phyloP scores from a whole-genome alignment of 2,329 filamentous ascomycete species.

The Cryoendolithus antarcticus region DNA sequence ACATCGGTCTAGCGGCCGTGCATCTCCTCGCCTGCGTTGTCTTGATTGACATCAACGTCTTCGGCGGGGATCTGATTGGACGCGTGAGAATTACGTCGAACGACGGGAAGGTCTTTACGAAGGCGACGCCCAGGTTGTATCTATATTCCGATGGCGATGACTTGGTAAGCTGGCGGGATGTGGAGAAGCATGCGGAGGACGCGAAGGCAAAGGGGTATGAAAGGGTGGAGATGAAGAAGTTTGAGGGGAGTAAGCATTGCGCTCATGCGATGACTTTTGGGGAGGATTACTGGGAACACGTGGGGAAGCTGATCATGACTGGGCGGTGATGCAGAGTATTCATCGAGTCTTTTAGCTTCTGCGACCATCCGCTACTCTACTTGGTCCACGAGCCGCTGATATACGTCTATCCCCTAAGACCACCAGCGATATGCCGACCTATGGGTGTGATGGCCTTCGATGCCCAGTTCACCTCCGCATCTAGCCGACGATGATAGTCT shows the following conservation, averaged over 20 bases:
- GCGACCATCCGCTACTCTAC: no score
- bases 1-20: conserved; percentile 7
- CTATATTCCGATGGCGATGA: conserved; percentile 47
- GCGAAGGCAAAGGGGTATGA: conserved; percentile 38
- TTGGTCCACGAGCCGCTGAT: no score
- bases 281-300: conserved; percentile 3
- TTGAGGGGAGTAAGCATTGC: conserved; percentile 48
- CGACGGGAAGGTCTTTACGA: not conserved
- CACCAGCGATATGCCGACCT: no score
- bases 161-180: conserved; percentile 44
- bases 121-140: conserved; percentile 37
- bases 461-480: no score
- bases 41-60: conserved; percentile 2
- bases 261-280: conserved; percentile 25
- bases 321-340: not conserved
- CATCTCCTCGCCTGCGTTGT: conserved; percentile 5
- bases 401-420: no score
- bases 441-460: no score
- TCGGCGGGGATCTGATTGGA: conserved; percentile 1
- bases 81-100: no score
- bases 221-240: conserved; percentile 37
- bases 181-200: conserved; percentile 41
- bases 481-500: no score
- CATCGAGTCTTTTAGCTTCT: no score
- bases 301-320: not conserved